Base-by-base conservation (phyloP, 495 filamentous ascomycete genomes). In the Aspergillus ellipticus region DNA sequence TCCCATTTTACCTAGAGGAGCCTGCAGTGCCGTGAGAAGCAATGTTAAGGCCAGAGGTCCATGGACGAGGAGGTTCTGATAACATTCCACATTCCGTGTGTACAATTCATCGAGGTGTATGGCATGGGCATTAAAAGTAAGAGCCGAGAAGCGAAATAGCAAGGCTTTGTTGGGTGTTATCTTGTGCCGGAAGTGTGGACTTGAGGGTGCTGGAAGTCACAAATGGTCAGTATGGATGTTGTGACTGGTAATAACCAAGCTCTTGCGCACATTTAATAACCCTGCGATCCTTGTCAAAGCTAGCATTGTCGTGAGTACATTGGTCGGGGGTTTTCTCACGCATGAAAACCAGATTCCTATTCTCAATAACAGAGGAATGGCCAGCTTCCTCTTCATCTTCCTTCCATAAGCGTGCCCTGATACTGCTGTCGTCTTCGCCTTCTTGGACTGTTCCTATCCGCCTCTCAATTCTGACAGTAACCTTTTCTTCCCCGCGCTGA, bases 91-190 rank as follows among this genome's bases (percentile, higher is more conserved):
- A 26, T 82, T 73, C 17, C 79, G 79, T 19, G 84, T 84, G 71
- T 90, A 96, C 15, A 74, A 54, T 4, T 77, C 80, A 66, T 96
- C 89, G n/a, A 94, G 78, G 62, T 96, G 91, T 54, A 96, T 95
- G 6, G 78, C 73, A 65, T 96, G 91, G 6, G 89, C 88, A 67
- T 96, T 96, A 79, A 88, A 90, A 5, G 86, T 90, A 16, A 96
- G 79, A 0, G 89, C 89, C 26, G 85, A 89, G 72, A 88, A 96
- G n/a, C 89, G 84, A 70, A 92, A 93, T 26, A 96, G 80, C 0
- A 96, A 76, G 20, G 79, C 72, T 4, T 79, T 71, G 15, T 83
- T 85, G 0, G 89, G 89, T 0, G 63, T 74, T 15, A 95, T 72
- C 1, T 69, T 72, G 64, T 87, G 80, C 16, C 74, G 79, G 60